Conservation (phyloP, 2,329 filamentous ascomycete species). For the Cercospora nicotianae region DNA sequence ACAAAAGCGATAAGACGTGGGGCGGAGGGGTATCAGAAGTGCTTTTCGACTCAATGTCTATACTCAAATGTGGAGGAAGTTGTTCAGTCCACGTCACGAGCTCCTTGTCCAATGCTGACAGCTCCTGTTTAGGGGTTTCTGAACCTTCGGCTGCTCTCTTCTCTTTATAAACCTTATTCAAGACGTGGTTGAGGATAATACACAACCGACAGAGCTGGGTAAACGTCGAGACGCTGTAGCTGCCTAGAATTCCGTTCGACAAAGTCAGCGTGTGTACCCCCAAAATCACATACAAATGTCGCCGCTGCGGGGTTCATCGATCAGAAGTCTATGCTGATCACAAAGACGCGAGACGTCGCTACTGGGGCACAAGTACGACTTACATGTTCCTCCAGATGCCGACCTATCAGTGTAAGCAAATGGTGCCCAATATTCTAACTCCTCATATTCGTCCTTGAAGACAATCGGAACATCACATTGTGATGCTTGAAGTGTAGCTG, state of each 20-base stretch:
- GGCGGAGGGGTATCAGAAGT: slow-evolving; percentile 12
- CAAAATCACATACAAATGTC: not conserved
- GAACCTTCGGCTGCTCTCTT: slow-evolving; percentile 8
- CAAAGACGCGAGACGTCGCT: not conserved
- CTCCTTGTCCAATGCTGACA: slow-evolving; percentile 9
- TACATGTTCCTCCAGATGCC: slow-evolving; percentile 8
- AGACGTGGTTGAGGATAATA: slow-evolving; percentile 16
- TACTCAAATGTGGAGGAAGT: slow-evolving; percentile 11
- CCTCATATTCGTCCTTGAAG: slow-evolving; percentile 54
- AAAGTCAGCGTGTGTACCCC: not conserved
- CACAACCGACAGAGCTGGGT: slow-evolving; percentile 17
- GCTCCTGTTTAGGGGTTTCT: slow-evolving; percentile 10
- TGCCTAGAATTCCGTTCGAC: not conserved
- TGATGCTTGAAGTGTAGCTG: slow-evolving; percentile 49
- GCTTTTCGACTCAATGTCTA: slow-evolving; percentile 10
- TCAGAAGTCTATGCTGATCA: not conserved
- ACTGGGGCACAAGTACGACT: not conserved
- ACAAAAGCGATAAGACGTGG: slow-evolving; percentile 24
- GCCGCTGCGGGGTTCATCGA: not conserved
- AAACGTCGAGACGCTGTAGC: slow-evolving; percentile 22
- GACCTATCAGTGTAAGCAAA: slow-evolving; percentile 33
- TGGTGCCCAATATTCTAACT: slow-evolving; percentile 55
- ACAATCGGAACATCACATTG: slow-evolving; percentile 51
- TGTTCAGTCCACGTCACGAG: slow-evolving; percentile 15
- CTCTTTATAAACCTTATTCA: slow-evolving; percentile 19